Percentiles rank a stretch among this genome's conserved stretches.
These are phyloP conservation scores for Torulaspora quercuum DNA, from an alignment of 805 yeast genomes.

Conservation along the genomic window DNA sequence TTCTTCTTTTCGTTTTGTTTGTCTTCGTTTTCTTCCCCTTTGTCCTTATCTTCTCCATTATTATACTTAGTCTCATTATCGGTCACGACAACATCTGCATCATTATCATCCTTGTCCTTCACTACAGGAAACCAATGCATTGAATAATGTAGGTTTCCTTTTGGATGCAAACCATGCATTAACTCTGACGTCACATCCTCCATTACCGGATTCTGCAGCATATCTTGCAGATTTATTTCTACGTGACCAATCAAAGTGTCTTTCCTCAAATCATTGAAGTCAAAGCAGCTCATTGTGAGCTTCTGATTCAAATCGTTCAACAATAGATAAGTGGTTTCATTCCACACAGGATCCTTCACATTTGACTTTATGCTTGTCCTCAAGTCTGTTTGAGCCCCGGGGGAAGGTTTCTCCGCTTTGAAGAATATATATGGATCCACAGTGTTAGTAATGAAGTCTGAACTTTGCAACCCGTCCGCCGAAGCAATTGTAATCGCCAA, in stretches of 20 bases:
- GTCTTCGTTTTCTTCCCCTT: conserved; percentile 10
- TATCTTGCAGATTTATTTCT: conserved; percentile 53
- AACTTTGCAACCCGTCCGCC: conserved; percentile 47
- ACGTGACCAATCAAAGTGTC: conserved; percentile 51
- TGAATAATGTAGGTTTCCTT: conserved; percentile 60
- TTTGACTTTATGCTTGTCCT: conserved; percentile 57
- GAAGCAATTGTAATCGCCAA: conserved; percentile 59
- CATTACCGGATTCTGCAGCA: conserved; percentile 49
- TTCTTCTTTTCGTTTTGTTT: conserved; percentile 13
- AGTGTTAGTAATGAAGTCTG: conserved; percentile 40
- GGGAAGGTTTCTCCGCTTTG: conserved; percentile 42
- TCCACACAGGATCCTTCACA: conserved; percentile 58
- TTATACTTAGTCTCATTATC: conserved; percentile 6
- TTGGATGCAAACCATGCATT: conserved; percentile 45
- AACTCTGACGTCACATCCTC: conserved; percentile 27
- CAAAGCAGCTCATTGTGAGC: conserved; percentile 51
- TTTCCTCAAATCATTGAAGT: conserved; percentile 54
- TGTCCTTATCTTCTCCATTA: conserved; percentile 2
- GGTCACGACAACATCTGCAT: conserved; percentile 5
- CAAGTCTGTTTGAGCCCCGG: conserved; percentile 40
- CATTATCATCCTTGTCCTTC: conserved; percentile 18
- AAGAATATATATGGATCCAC: conserved; percentile 59
- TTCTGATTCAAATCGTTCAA: conserved; percentile 56
- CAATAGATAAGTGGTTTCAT: conserved; percentile 61
- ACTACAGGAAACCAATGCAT: conserved; percentile 40